phyloP scores from a whole-genome alignment of 2,329 filamentous ascomycete species.

The Fusarium sp. region DNA sequence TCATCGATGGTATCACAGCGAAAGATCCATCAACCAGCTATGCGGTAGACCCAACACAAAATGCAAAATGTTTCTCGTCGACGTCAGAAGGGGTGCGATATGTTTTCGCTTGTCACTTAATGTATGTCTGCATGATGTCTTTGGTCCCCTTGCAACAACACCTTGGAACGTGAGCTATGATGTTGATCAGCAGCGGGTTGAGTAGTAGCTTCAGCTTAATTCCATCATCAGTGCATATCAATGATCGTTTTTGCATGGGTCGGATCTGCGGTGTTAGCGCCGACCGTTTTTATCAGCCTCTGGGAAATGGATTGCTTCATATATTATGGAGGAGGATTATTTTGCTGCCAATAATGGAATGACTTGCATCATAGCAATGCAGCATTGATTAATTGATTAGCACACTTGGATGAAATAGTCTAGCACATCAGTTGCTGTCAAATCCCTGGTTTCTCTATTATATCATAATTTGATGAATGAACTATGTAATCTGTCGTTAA shows the following conservation, averaged over 20 bases:
- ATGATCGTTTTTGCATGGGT: constrained; percentile 15
- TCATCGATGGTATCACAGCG: not conserved
- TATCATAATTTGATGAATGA: constrained; percentile 33
- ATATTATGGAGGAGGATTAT: not conserved
- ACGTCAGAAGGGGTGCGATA: constrained; percentile 28
- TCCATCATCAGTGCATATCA: constrained; percentile 36
- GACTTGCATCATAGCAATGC: constrained; percentile 1
- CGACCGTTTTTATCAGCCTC: constrained; percentile 25
- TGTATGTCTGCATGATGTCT: constrained; percentile 7
- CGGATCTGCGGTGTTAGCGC: constrained; percentile 19
- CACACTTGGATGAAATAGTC: not conserved
- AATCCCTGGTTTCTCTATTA: constrained; percentile 16
- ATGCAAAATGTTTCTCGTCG: constrained; percentile 2
- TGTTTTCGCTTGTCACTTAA: not conserved
- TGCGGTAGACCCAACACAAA: constrained; percentile 9
- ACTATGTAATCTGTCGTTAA: not conserved
- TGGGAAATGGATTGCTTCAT: not conserved
- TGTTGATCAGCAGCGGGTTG: constrained; percentile 20
- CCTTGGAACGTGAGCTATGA: constrained; percentile 9
- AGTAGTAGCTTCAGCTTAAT: constrained; percentile 26
- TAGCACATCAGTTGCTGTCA: constrained; percentile 1
- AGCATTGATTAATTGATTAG: not conserved
- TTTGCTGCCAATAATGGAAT: not conserved
- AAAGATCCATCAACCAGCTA: not conserved
- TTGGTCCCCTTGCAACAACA: constrained; percentile 1